Percentiles rank a stretch among this genome's conserved stretches.
Conservation (phyloP, 768 basidiomycete species). For the Tephrocybe rancida region DNA sequence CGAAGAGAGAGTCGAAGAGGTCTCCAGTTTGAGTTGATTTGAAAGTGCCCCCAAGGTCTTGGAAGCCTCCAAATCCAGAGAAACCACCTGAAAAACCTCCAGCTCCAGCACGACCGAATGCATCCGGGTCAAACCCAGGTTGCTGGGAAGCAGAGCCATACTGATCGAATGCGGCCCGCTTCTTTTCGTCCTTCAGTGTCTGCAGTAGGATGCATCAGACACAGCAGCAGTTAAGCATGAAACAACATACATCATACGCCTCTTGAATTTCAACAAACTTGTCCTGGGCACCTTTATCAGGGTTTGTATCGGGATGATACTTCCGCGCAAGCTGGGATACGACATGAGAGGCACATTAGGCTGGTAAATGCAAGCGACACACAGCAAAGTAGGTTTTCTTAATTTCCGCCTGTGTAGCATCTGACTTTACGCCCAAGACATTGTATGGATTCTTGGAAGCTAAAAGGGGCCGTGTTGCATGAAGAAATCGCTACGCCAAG, state of each 20-base stretch:
- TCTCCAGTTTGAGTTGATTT: slow-evolving; percentile 55
- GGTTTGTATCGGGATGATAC: slow-evolving; percentile 97
- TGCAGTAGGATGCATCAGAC: slow-evolving; percentile 31
- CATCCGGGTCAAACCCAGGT: slow-evolving; percentile 91
- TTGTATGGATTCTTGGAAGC: slow-evolving; percentile 85
- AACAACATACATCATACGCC: slow-evolving; percentile 83
- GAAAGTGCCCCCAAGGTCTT: slow-evolving; percentile 67
- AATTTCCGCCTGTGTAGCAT: slow-evolving; percentile 85
- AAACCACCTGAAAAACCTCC: slow-evolving; percentile 57
- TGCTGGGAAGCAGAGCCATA: slow-evolving; percentile 93
- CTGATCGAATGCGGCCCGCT: slow-evolving; percentile 87
- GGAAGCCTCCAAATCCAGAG: slow-evolving; percentile 72
- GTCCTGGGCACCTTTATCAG: slow-evolving; percentile 86
- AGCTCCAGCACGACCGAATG: slow-evolving; percentile 60
- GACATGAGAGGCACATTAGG: slow-evolving; percentile 14
- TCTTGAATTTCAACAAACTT: slow-evolving; percentile 97
- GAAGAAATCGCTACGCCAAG: slow-evolving; percentile 67
- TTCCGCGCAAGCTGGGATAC: slow-evolving; percentile 86
- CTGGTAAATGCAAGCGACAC: slow-evolving; percentile 31
- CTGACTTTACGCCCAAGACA: slow-evolving; percentile 85
- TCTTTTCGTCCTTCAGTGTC: slow-evolving; percentile 94
- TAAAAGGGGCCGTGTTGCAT: slow-evolving; percentile 59
- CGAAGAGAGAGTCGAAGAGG: slow-evolving; percentile 88
- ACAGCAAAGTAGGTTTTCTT: slow-evolving; percentile 98
- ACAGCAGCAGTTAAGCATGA: slow-evolving; percentile 6